Evolutionary conservation across 1,139 yeast genomes (phyloP).

Genomic region (Tardiomyces digboiensis): DNA sequence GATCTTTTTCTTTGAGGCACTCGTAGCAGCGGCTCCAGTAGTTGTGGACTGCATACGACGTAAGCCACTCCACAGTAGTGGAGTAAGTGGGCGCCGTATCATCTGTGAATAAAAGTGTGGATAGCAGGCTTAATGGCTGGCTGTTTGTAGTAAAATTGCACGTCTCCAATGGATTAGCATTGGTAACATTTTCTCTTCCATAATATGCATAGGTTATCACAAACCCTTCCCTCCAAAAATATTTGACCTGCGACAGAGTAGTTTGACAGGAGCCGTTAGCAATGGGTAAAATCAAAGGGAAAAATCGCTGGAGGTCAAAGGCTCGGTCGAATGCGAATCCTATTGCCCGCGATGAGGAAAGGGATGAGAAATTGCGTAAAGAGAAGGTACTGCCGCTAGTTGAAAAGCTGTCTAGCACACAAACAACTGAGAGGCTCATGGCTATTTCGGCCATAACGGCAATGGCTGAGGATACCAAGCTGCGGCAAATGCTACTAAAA

Average conservation of each 20-base stretch:
- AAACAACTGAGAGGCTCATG: conserved; percentile 67
- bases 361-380: conserved; percentile 6
- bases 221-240: neutral
- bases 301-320: neutral
- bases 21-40: conserved; percentile 7
- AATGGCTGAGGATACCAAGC: conserved; percentile 55
- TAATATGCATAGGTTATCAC: neutral
- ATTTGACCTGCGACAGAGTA: neutral
- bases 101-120: too few species aligned
- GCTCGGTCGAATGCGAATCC: neutral
- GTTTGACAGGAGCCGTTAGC: neutral
- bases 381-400: conserved; percentile 54
- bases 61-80: too few species aligned
- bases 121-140: too few species aligned
- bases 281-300: neutral
- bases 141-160: too few species aligned
- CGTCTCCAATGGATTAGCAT: too few species aligned
- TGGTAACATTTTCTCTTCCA: neutral
- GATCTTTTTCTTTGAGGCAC: conserved; percentile 9
- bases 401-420: conserved; percentile 49
- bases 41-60: neutral
- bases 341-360: neutral
- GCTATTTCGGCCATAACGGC: conserved; percentile 69
- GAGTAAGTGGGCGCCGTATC: too few species aligned
- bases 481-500: conserved; percentile 56